Evolutionary conservation across 208 protist genomes (phyloP), one percentile per base, ranked within the genome.

Genomic region (Trypanosoma boissoni): DNA sequence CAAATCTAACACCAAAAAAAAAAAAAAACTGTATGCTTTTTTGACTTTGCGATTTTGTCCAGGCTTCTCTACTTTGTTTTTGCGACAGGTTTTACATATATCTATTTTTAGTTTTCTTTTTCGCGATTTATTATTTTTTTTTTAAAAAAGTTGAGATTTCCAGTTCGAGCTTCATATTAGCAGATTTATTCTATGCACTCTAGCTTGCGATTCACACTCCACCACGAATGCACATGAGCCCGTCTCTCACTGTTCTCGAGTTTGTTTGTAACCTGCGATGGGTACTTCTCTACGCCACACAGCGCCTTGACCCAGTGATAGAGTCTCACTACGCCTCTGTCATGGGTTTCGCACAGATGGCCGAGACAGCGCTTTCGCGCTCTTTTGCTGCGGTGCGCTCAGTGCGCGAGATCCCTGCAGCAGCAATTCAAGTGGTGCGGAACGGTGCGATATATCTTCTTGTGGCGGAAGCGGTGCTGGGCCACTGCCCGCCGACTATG

Each of bases 261-360:
- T 87, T 89, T 53, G 34, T 80, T 0, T 74, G 77, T 16, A 89
- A 91, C 53, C 58, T 86, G 23, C 75, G 80, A 12, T 94, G 88
- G 88, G 23, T 86, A 23, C 66, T 83, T 4, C 60, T 68, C 16
- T 85, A 85, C 43, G 58, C 62, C 20, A 36, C 54, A 7, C 54
- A 76, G 12, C 61, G 72, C 14, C 62, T 88, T 8, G 71, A 82
- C 31, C 76, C 72, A 27, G 71, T 68, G 4, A 50, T 74, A 27
- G 76, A 89, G 50, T 56, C 49, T 12, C 76, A 72, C 16, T 94
- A 91, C 59, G 55, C 67, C 0, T 18, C 45, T 18, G 48, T 75
- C 2, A 27, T 39, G 1, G 51, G 69, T 8, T 58, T 78, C 14
- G 36, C 61, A 8, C 27, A 29, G 45, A 12, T n/a, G 23, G 50